Evolutionary conservation across 75 land plant genomes (phyloP).

Genomic region (Chamaecyparis obtusa): DNA sequence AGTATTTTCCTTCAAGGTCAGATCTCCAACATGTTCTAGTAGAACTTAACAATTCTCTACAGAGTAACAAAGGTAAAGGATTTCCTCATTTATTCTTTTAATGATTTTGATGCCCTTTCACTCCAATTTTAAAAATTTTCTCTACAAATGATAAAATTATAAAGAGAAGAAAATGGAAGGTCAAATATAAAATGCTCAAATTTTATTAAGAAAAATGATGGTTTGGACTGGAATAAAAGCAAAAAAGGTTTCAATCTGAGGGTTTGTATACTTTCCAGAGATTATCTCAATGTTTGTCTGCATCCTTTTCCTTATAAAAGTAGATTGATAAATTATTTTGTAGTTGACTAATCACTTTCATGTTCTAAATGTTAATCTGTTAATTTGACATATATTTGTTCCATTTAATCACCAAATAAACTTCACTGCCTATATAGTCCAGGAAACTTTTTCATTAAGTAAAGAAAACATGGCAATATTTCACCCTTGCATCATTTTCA

Average conservation of each 20-base stretch:
- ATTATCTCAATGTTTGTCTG: not conserved
- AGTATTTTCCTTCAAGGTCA: not conserved
- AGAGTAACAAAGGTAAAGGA: not conserved
- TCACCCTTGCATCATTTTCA: constrained; percentile 3
- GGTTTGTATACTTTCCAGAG: not conserved
- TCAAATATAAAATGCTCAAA: not conserved
- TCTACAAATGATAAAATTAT: not conserved
- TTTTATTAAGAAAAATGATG: not conserved
- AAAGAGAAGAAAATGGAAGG: not conserved
- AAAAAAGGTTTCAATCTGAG: not conserved
- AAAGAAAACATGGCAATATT: not conserved
- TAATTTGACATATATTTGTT: not conserved
- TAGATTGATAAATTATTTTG: not conserved
- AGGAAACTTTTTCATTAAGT: not conserved
- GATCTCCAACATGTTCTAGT: not conserved
- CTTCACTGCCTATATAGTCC: not conserved
- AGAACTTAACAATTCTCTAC: not conserved
- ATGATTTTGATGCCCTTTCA: not conserved
- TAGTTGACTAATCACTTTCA: constrained; percentile 1
- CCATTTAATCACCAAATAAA: not conserved
- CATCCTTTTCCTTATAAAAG: not conserved
- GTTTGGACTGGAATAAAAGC: constrained; percentile 2
- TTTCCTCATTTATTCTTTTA: not conserved
- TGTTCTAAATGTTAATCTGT: not conserved
- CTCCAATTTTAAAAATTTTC: not conserved